A percentile compares a stretch with the other conserved stretches of the same genome.
Evolutionary conservation across 129 eudicot genomes (phyloP).

Genomic region (Flaveria trinervia): DNA sequence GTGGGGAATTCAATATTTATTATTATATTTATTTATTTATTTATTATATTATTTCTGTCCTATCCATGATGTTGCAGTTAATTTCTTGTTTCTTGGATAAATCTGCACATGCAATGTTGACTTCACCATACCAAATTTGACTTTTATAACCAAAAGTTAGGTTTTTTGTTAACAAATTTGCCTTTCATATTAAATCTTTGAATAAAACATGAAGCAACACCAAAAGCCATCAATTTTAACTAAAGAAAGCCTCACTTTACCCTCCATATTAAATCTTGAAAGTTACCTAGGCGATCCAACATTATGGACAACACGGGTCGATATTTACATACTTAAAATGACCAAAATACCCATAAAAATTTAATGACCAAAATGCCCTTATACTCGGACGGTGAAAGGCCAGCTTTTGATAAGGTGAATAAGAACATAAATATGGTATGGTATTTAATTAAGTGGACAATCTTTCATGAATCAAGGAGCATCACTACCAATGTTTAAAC

Average conservation of each 20-base stretch:
- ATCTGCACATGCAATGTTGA: conserved; percentile 88
- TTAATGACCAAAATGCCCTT: conserved; percentile 20
- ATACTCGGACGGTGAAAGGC: background rate
- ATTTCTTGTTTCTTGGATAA: conserved; percentile 44
- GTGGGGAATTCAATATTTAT: conserved; percentile 27
- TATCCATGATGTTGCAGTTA: conserved; percentile 41
- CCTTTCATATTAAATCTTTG: conserved; percentile 30
- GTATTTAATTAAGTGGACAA: background rate
- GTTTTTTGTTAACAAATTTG: conserved; percentile 61
- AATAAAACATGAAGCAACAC: conserved; percentile 30
- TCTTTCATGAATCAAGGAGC: conserved; percentile 33
- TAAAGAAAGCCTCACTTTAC: conserved; percentile 34
- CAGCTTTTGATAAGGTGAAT: background rate
- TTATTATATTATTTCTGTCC: background rate
- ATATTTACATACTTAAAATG: background rate
- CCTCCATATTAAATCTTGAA: conserved; percentile 19
- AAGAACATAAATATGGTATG: background rate
- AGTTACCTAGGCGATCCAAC: conserved; percentile 27
- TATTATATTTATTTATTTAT: background rate
- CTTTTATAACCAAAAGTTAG: conserved; percentile 56
- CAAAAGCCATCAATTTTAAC: conserved; percentile 36
- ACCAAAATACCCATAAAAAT: conserved; percentile 2
- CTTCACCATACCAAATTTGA: conserved; percentile 60
- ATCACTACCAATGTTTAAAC: conserved; percentile 28
- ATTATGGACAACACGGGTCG: background rate